Evolutionary conservation across 1,139 yeast genomes (phyloP).

Genomic region (Hemisphaericaspora xylofermentans): DNA sequence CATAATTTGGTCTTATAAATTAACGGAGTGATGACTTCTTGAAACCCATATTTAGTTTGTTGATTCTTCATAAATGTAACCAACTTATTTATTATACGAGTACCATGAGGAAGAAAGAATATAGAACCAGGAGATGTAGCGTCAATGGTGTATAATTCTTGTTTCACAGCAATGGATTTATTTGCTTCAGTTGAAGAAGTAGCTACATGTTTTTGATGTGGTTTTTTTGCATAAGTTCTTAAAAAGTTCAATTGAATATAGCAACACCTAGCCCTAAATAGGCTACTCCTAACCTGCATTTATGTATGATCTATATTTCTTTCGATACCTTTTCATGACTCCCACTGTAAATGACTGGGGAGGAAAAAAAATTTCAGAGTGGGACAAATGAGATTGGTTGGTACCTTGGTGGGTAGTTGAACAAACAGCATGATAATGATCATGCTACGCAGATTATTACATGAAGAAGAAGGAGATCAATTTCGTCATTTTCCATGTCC

Average conservation of each 20-base stretch:
- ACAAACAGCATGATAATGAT: too few relatives aligned
- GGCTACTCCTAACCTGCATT: neutral
- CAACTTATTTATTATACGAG: slow-evolving; percentile 77
- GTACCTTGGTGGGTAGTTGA: too few relatives aligned
- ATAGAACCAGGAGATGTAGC: slow-evolving; percentile 83
- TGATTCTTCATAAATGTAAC: slow-evolving; percentile 81
- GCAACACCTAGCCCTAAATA: neutral
- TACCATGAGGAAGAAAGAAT: slow-evolving; percentile 89
- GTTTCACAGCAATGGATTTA: slow-evolving; percentile 56
- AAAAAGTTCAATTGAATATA: neutral
- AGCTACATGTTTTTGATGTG: slow-evolving; percentile 1
- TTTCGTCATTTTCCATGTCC: neutral
- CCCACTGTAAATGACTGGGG: too few relatives aligned
- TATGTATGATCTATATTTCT: too few relatives aligned
- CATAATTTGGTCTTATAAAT: slow-evolving; percentile 82
- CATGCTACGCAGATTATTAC: too few relatives aligned
- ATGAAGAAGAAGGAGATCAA: too few relatives aligned
- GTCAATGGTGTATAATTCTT: slow-evolving; percentile 74
- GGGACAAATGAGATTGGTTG: neutral
- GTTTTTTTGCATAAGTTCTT: neutral
- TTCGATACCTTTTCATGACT: too few relatives aligned
- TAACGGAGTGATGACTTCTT: slow-evolving; percentile 91
- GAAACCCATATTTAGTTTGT: slow-evolving; percentile 79
- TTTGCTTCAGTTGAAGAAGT: slow-evolving; percentile 40
- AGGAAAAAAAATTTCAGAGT: neutral